These are phyloP conservation scores for Fusarium illudens DNA, from an alignment of 2,329 filamentous ascomycete genomes.

Conservation along the genomic window DNA sequence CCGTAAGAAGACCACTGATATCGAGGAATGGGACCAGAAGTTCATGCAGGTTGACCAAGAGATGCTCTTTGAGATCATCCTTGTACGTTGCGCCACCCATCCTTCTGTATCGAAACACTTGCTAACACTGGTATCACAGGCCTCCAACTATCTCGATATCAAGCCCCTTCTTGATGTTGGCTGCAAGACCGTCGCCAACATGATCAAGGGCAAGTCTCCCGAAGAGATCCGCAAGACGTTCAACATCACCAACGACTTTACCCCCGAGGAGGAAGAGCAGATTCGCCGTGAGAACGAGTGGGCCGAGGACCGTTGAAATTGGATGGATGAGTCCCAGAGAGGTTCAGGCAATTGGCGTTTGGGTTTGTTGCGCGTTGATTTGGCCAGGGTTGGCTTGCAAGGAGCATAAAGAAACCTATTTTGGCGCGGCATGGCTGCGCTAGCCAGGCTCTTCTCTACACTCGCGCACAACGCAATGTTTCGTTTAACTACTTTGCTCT, in stretches of 20 bases:
- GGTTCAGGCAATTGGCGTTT: constrained; percentile 34
- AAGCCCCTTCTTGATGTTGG: constrained; percentile 97
- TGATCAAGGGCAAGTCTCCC: constrained; percentile 99
- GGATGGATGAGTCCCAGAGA: neutral
- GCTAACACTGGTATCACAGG: constrained; percentile 59
- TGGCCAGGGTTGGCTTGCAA: constrained; percentile 30
- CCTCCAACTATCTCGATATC: constrained; percentile 98
- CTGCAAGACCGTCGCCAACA: constrained; percentile 99
- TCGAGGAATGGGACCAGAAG: constrained; percentile 99
- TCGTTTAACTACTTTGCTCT: constrained; percentile 13
- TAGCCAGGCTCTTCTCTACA: constrained; percentile 4
- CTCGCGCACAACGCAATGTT: constrained; percentile 9
- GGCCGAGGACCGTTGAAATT: constrained; percentile 78
- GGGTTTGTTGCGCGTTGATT: constrained; percentile 31
- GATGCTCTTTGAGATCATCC: constrained; percentile 99
- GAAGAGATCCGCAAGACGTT: constrained; percentile 99
- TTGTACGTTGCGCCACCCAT: constrained; percentile 65
- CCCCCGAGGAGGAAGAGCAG: constrained; percentile 98
- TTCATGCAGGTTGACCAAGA: constrained; percentile 99
- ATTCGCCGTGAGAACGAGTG: constrained; percentile 92
- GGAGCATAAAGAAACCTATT: constrained; percentile 14
- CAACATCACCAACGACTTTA: constrained; percentile 99
- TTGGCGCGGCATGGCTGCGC: neutral
- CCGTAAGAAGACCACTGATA: constrained; percentile 98
- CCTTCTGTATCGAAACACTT: neutral